These are phyloP conservation scores for Neotropicomus parvogracilis DNA, from an alignment of 1,284 basidiomycete species.

Conservation along the genomic window DNA sequence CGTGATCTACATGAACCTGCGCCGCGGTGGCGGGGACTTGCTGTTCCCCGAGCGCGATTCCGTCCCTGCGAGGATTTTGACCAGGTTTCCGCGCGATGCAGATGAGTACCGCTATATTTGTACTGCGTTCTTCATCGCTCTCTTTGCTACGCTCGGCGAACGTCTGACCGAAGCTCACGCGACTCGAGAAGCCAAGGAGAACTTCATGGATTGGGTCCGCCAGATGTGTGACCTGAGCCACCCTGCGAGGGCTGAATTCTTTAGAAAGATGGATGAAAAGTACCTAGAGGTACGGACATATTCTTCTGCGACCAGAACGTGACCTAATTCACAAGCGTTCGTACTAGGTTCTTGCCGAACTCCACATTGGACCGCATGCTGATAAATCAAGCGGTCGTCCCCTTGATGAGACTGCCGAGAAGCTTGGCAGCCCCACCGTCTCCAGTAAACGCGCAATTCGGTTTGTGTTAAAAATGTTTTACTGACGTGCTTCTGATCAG, in stretches of 20 bases:
- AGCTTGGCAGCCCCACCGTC: too few relatives aligned
- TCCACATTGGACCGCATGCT: too few relatives aligned
- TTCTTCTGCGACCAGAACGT: too few relatives aligned
- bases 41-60: conserved; percentile 12
- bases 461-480: too few relatives aligned
- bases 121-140: conserved; percentile 10
- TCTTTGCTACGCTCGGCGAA: conserved; percentile 11
- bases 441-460: too few relatives aligned
- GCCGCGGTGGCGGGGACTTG: not conserved
- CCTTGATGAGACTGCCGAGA: too few relatives aligned
- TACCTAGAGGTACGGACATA: conserved; percentile 4
- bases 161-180: not conserved
- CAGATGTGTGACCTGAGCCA: conserved; percentile 2
- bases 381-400: too few relatives aligned
- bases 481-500: too few relatives aligned
- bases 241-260: not conserved
- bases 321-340: too few relatives aligned
- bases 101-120: not conserved
- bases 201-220: not conserved
- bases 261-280: not conserved
- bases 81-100: not conserved
- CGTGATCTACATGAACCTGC: conserved; percentile 24
- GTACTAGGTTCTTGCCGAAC: too few relatives aligned
- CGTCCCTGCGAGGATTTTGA: conserved; percentile 13
- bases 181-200: not conserved